Evolutionary conservation across 129 eudicot genomes (phyloP).

Genomic region (Centella asiatica): DNA sequence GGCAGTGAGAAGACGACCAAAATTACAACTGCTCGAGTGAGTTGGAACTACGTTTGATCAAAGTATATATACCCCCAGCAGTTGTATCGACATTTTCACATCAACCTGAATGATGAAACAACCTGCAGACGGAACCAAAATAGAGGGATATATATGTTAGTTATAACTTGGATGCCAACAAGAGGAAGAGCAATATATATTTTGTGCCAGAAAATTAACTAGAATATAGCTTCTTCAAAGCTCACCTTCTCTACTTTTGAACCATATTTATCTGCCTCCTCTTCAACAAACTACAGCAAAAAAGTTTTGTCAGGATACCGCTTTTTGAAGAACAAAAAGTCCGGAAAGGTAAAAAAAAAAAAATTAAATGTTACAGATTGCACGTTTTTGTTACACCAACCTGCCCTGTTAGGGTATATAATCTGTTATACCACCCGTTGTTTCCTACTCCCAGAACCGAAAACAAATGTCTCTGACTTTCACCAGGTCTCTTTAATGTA

Average conservation of each 20-base stretch:
- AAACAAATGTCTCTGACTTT: constrained; percentile 64
- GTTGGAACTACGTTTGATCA: no score
- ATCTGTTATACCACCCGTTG: constrained; percentile 84
- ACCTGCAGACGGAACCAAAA: constrained; percentile 49
- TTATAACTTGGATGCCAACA: not conserved
- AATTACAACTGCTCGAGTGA: no score
- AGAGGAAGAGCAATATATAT: not conserved
- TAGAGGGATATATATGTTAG: not conserved
- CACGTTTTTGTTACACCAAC: constrained; percentile 35
- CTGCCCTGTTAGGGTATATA: constrained; percentile 99
- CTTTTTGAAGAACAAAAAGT: not conserved
- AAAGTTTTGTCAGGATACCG: not conserved
- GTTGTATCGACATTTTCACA: constrained; percentile 13
- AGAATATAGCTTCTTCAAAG: not conserved
- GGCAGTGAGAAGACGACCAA: no score
- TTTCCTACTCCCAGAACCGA: constrained; percentile 75
- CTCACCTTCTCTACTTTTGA: constrained; percentile 61
- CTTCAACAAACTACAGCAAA: constrained; percentile 68
- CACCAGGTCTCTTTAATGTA: constrained; percentile 81
- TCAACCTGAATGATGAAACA: constrained; percentile 68
- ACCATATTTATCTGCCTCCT: constrained; percentile 73
- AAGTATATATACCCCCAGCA: not conserved
- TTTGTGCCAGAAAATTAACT: constrained; percentile 11
- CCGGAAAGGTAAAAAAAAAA: not conserved
- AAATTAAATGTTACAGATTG: not conserved